These are phyloP conservation scores for Boletus pseudo-olivaceus DNA, from an alignment of 768 basidiomycete genomes.

Conservation along the genomic window DNA sequence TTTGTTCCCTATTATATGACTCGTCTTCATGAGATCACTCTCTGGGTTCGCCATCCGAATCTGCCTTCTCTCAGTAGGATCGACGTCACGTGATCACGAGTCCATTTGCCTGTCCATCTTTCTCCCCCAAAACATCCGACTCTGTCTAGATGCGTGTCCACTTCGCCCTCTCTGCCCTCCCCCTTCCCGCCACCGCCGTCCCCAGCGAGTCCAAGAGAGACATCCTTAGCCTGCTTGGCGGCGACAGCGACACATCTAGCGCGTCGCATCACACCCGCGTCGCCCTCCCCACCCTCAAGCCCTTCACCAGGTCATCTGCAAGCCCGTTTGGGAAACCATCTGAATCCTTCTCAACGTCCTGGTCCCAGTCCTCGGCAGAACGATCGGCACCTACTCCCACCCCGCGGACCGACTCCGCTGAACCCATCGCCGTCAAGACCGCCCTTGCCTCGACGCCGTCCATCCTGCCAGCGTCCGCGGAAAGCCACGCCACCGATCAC, in stretches of 20 bases:
- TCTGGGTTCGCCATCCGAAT: no score
- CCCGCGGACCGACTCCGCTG: not conserved
- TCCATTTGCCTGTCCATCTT: not conserved
- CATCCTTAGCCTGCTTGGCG: slow-evolving; percentile 18
- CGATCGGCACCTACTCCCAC: not conserved
- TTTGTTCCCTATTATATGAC: no score
- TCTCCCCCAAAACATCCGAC: no score
- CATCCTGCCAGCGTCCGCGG: slow-evolving; percentile 1
- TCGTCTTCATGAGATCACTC: no score
- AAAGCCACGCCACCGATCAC: slow-evolving; percentile 29
- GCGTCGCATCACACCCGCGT: not conserved
- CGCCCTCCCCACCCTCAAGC: not conserved
- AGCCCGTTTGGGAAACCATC: not conserved
- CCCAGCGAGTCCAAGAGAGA: not conserved
- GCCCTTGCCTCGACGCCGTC: slow-evolving; percentile 1
- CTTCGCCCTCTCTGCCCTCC: not conserved
- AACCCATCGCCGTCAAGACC: not conserved
- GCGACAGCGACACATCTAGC: not conserved
- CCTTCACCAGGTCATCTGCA: not conserved
- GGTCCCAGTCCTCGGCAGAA: not conserved
- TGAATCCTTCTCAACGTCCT: not conserved
- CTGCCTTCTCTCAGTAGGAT: not conserved
- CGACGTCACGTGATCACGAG: not conserved
- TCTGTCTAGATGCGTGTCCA: not conserved
- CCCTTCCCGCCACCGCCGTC: not conserved